Evolutionary conservation across 176 grass and related monocot genomes (phyloP).

Genomic region (Tillandsia fasciculata): DNA sequence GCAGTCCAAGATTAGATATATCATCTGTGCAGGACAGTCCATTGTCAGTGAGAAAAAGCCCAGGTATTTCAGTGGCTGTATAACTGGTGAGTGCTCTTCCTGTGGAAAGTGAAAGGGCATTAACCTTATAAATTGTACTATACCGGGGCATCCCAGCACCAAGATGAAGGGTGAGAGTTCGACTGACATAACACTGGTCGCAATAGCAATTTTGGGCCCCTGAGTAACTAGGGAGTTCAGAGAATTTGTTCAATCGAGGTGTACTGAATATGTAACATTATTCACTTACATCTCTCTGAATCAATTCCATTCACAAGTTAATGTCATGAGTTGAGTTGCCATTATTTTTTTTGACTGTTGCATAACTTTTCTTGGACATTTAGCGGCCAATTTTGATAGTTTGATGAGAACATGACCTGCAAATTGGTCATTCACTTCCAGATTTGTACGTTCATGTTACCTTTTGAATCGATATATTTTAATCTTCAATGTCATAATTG

Average conservation of each 20-base stretch:
- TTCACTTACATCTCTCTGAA: too few species aligned
- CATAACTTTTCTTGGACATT: too few species aligned
- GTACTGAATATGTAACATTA: background rate
- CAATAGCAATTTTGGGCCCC: background rate
- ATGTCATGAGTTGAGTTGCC: too few species aligned
- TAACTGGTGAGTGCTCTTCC: constrained; percentile 23
- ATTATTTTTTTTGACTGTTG: too few species aligned
- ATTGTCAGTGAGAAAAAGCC: constrained; percentile 33
- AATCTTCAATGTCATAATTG: too few species aligned
- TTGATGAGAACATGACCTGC: too few species aligned
- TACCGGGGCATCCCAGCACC: background rate
- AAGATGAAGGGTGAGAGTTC: background rate
- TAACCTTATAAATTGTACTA: background rate
- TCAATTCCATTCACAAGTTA: too few species aligned
- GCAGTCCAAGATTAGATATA: constrained; percentile 18
- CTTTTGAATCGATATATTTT: too few species aligned
- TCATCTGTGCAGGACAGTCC: constrained; percentile 34
- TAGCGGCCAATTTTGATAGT: too few species aligned
- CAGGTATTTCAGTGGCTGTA: constrained; percentile 57
- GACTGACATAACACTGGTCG: background rate
- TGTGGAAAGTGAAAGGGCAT: background rate
- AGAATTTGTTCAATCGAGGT: background rate
- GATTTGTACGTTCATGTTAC: too few species aligned
- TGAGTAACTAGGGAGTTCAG: background rate
- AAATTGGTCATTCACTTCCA: too few species aligned